These are phyloP conservation scores for Mesostigma viride DNA, from an alignment of 139 green algal genomes.

Conservation along the genomic window DNA sequence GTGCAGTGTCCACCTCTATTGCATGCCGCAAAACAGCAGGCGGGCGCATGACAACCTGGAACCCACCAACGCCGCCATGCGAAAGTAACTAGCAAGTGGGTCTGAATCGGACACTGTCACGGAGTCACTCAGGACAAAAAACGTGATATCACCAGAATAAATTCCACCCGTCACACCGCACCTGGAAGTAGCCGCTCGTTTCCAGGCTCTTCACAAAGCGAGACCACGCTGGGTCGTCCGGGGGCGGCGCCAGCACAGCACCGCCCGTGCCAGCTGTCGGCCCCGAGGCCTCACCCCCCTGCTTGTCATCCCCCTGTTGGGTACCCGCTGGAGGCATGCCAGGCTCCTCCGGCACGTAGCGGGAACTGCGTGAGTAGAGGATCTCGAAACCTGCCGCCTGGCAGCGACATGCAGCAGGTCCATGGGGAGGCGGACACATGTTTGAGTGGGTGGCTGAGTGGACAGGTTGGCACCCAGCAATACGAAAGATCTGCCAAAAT, in stretches of 20 bases:
- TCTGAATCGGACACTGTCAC: no score
- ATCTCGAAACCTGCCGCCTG: conserved; percentile 20
- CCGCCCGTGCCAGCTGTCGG: not conserved
- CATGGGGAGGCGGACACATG: not conserved
- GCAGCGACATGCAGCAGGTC: not conserved
- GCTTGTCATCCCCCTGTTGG: not conserved
- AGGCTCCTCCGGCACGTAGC: not conserved
- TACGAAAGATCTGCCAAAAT: not conserved
- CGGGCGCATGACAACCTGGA: no score
- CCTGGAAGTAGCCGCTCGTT: conserved; percentile 13
- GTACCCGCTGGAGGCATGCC: not conserved
- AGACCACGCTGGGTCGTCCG: conserved; percentile 12
- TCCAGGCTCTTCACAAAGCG: conserved; percentile 9
- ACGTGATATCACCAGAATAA: no score
- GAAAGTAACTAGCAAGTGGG: no score
- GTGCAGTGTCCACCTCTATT: no score
- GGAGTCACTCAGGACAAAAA: no score
- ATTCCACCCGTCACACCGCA: no score
- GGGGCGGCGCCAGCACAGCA: not conserved
- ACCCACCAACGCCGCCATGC: no score
- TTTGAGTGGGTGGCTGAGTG: conserved; percentile 4
- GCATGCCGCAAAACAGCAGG: no score
- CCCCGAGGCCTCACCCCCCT: not conserved
- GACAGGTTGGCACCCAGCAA: not conserved
- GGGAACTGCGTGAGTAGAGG: not conserved